Base-by-base conservation (phyloP, 2,329 filamentous ascomycete genomes). In the Tothia fuscella region DNA sequence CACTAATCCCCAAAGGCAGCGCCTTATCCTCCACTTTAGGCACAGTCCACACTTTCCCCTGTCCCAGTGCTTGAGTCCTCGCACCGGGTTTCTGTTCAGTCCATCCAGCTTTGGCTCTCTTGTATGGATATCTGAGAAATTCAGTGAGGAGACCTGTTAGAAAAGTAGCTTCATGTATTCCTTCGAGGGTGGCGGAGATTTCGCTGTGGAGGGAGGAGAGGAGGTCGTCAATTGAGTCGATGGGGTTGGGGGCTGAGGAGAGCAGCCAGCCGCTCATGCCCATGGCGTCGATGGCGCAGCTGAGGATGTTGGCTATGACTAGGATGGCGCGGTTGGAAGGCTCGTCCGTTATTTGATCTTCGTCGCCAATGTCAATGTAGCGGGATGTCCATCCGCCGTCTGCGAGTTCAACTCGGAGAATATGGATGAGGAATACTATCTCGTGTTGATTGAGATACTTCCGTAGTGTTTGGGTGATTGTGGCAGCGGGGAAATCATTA, bases 301-400 rank as follows among this genome's bases (percentile, higher is more conserved):
- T 77, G 22, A 88, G 68, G 3, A 89, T 66, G 48, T 80, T 76
- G 13, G 80, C 75, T 47, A 89, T 80, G 30, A 84, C 72, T 13
- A 74, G 68, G 49, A 88, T 80, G 39, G 78, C 76, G 38, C 75
- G 74, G 51, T 86, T 78, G 16, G 79, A 74, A 0, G 76, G 73
- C 3, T 67, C 63, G 12, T 64, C 56, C 19, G 25, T 9, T 6
- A 69, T 66, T n/a, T 63, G 60, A 19, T 65, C 59, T 12, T 59
- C 45, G 22, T 68, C 62, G 13, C 71, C 69, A 9, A 64, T 59
- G 50, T 82, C 80, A 28, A 82, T 62, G 57, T 87, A 86, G 17
- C 74, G 70, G 14, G 76, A 74, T 0, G 80, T 85, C 83, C 83
- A 89, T 24, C 79, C 78, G 44, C 82, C 82, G 48, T 78, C 75